A percentile compares a stretch with the other conserved stretches of the same genome.
These are phyloP conservation scores for Vigna mungo DNA, from an alignment of 306 rosid genomes.

Conservation along the genomic window DNA sequence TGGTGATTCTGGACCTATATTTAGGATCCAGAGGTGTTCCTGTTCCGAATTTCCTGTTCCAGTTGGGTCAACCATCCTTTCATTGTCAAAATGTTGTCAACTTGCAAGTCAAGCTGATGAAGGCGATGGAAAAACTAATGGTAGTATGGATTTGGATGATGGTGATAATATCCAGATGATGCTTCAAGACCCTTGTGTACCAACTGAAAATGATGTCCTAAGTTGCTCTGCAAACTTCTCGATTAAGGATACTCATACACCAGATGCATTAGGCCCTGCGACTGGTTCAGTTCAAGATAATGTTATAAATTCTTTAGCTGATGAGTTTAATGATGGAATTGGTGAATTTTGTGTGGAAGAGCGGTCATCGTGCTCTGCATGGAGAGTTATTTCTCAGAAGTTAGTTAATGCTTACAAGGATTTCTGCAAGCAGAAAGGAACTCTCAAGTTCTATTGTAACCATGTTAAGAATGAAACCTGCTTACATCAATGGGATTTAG, in stretches of 20 bases:
- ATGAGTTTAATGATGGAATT: slow-evolving; percentile 64
- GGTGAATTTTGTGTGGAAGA: slow-evolving; percentile 88
- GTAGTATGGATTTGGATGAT: slow-evolving; percentile 48
- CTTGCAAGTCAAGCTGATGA: slow-evolving; percentile 53
- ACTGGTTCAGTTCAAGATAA: slow-evolving; percentile 47
- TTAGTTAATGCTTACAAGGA: slow-evolving; percentile 65
- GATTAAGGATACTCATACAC: slow-evolving; percentile 45
- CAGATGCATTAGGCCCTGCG: slow-evolving; percentile 47
- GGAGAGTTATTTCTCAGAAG: slow-evolving; percentile 74
- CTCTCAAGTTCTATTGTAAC: slow-evolving; percentile 65
- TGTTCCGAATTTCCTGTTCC: slow-evolving; percentile 75
- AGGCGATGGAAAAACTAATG: slow-evolving; percentile 49
- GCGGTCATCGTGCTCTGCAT: slow-evolving; percentile 70
- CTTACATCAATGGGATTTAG: slow-evolving; percentile 41
- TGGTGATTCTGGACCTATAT: slow-evolving; percentile 90
- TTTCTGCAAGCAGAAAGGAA: slow-evolving; percentile 69
- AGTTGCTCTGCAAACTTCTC: slow-evolving; percentile 64
- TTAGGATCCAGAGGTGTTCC: slow-evolving; percentile 75
- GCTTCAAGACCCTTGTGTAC: slow-evolving; percentile 69
- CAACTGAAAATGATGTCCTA: slow-evolving; percentile 74
- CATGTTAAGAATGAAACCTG: slow-evolving; percentile 62
- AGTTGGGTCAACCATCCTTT: slow-evolving; percentile 67
- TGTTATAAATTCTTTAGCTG: slow-evolving; percentile 43
- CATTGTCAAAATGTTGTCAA: slow-evolving; percentile 50
- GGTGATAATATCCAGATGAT: slow-evolving; percentile 70